These are phyloP conservation scores for Verticillium alfalfae DNA, from an alignment of 2,329 filamentous ascomycete genomes.

Conservation along the genomic window DNA sequence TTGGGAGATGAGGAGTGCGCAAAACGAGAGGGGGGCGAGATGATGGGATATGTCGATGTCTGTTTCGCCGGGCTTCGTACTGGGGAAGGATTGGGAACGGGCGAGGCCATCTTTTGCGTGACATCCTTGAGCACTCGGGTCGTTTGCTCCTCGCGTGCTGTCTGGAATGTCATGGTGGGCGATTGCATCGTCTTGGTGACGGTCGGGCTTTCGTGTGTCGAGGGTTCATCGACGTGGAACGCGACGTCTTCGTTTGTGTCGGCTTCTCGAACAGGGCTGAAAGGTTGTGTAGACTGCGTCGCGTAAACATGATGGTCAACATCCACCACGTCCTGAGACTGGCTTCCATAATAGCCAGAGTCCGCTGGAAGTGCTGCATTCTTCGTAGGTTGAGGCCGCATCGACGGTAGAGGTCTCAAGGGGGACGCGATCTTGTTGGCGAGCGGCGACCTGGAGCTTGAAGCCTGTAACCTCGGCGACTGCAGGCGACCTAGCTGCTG, in stretches of 20 bases:
- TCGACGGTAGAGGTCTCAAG: conserved; percentile 23
- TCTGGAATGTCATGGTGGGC: conserved; percentile 32
- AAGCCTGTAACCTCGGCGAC: conserved; percentile 54
- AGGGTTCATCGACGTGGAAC: conserved; percentile 10
- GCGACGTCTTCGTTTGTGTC: conserved; percentile 8
- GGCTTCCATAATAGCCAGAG: conserved; percentile 69
- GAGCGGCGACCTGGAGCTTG: conserved; percentile 33
- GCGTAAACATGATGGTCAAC: conserved; percentile 20
- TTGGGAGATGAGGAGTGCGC: conserved; percentile 13
- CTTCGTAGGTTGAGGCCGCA: conserved; percentile 22
- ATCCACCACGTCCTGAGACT: conserved; percentile 47
- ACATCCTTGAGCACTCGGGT: conserved; percentile 13
- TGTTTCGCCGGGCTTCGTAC: conserved; percentile 12
- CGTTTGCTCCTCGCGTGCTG: conserved; percentile 38
- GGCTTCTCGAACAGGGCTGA: conserved; percentile 6
- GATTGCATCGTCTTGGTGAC: conserved; percentile 16
- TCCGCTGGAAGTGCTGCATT: conserved; percentile 41
- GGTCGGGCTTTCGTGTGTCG: conserved; percentile 13
- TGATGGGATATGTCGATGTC: conserved; percentile 5
- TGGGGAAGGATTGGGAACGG: conserved; percentile 10
- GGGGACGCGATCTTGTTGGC: conserved; percentile 26
- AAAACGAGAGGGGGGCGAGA: conserved; percentile 9
- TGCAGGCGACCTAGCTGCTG: conserved; percentile 43
- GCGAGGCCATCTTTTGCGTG: conserved; percentile 7
- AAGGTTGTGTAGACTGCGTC: conserved; percentile 8